Evolutionary conservation across 306 rosid genomes (phyloP).

Genomic region (Acacia crassicarpa): DNA sequence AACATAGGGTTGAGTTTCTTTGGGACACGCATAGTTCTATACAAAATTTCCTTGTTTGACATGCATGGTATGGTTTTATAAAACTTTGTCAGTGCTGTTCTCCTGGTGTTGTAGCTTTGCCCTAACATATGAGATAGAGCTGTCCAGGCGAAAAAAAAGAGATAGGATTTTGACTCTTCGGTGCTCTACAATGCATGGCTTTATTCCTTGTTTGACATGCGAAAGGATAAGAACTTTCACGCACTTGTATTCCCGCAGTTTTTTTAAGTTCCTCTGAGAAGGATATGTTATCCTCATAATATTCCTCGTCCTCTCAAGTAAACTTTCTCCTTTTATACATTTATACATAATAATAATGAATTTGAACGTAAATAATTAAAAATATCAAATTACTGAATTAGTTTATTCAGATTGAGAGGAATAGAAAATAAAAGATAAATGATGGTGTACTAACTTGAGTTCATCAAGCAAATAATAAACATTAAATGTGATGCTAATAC

Average conservation of each 20-base stretch:
- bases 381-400: neutral
- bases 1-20: too few species aligned
- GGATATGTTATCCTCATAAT: too few species aligned
- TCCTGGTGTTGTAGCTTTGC: too few species aligned
- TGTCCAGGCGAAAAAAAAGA: too few species aligned
- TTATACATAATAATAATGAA: neutral
- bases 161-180: too few species aligned
- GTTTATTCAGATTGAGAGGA: neutral
- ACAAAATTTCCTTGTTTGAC: too few species aligned
- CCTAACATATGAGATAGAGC: too few species aligned
- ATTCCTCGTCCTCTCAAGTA: neutral
- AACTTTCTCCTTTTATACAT: neutral
- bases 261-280: neutral
- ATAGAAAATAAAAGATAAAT: slow-evolving; percentile 17
- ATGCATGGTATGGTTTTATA: too few species aligned
- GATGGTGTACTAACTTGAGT: slow-evolving; percentile 20
- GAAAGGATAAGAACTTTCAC: neutral
- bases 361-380: slow-evolving; percentile 6
- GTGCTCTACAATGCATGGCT: too few species aligned
- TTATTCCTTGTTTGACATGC: too few species aligned
- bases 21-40: too few species aligned
- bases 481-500: slow-evolving; percentile 40
- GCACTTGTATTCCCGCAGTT: neutral
- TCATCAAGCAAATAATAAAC: slow-evolving; percentile 19
- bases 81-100: too few species aligned